Base-by-base conservation (phyloP, 371 early-diverging fungal genomes). In the Mucor circinelloides region DNA sequence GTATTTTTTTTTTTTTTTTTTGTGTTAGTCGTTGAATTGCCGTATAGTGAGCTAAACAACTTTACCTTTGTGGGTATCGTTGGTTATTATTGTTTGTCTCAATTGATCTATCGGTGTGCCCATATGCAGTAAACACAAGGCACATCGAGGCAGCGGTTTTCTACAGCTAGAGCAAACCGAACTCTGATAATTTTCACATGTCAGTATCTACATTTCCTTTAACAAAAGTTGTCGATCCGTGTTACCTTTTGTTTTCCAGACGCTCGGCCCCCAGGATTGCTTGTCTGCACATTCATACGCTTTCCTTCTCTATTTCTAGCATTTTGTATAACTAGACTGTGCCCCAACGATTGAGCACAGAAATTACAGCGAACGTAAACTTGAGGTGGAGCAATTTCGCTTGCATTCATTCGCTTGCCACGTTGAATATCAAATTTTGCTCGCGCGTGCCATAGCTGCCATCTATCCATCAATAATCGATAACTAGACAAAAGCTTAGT, bases 111-210 rank as follows among this genome's bases (percentile, higher is more conserved):
- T 84, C 10, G 93, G 92, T 1, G 93, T 91, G 13, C 97, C 98
- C 68, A 97, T 80, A 64, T 90, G 90, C 62, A 97, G 79, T 23
- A 95, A 78, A 76, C 98, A 98, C 15, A 98, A 76, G 0, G 95
- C 88, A 74, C 98, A 98, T n/a, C 95, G 85, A 8, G 97, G 97
- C n/a, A 97, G 78, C 7, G 91, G 87, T 72, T 93, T 94, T 63
- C 87, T 78, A 75, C 98, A 98, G 54, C 87, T 87, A 19, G 95
- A 94, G 68, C 98, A 98, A 30, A 81, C 79, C 0, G 89, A 91
- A 36, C 82, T 73, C 87, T 91, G 77, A 2, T 36, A 59, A 15
- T 44, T 19, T 44, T 44, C 44, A 44, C 44, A 44, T 44, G 19
- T 44, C 19, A 44, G 19, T 6, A 44, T 19, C 17, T 44, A n/a